Evolutionary conservation across 345 rosid genomes (phyloP).

Genomic region (Laguncularia racemosa): DNA sequence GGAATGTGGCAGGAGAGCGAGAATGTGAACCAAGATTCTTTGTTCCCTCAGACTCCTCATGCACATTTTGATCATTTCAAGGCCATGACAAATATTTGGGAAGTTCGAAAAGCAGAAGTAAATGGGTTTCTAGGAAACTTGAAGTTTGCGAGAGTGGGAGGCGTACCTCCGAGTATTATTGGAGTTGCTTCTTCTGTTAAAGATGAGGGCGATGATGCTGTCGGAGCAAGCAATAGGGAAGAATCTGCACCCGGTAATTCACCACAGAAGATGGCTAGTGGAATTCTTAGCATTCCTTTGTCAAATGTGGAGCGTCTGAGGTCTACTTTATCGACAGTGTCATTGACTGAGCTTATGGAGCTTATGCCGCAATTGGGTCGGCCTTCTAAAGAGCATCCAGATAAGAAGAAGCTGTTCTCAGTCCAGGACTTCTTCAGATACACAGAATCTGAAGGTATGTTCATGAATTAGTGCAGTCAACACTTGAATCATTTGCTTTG

Average conservation of each 20-base stretch:
- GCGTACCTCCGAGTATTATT: slow-evolving; percentile 67
- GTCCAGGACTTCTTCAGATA: slow-evolving; percentile 99
- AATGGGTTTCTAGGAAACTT: slow-evolving; percentile 77
- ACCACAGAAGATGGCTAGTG: slow-evolving; percentile 65
- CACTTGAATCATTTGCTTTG: slow-evolving; percentile 1
- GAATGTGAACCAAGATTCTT: slow-evolving; percentile 15
- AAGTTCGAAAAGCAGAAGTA: slow-evolving; percentile 65
- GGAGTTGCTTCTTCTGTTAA: slow-evolving; percentile 55
- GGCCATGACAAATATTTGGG: slow-evolving; percentile 56
- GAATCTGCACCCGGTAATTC: slow-evolving; percentile 42
- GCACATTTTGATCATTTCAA: slow-evolving; percentile 40
- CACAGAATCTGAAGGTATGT: slow-evolving; percentile 92
- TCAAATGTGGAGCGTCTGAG: slow-evolving; percentile 89
- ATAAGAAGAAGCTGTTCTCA: slow-evolving; percentile 87
- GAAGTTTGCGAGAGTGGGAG: slow-evolving; percentile 91
- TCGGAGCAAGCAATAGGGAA: slow-evolving; percentile 32
- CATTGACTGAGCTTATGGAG: slow-evolving; percentile 78
- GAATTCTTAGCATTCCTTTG: slow-evolving; percentile 73
- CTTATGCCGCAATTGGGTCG: slow-evolving; percentile 76
- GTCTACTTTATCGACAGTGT: slow-evolving; percentile 73
- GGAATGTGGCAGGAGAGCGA: slow-evolving; percentile 33
- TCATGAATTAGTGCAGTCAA: slow-evolving; percentile 7
- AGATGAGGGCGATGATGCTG: slow-evolving; percentile 54
- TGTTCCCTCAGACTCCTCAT: slow-evolving; percentile 15
- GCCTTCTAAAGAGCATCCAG: slow-evolving; percentile 77